A percentile compares a stretch with the other conserved stretches of the same genome.
These are phyloP conservation scores for Vanrija humicola DNA, from an alignment of 1,284 basidiomycete genomes.

Conservation along the genomic window DNA sequence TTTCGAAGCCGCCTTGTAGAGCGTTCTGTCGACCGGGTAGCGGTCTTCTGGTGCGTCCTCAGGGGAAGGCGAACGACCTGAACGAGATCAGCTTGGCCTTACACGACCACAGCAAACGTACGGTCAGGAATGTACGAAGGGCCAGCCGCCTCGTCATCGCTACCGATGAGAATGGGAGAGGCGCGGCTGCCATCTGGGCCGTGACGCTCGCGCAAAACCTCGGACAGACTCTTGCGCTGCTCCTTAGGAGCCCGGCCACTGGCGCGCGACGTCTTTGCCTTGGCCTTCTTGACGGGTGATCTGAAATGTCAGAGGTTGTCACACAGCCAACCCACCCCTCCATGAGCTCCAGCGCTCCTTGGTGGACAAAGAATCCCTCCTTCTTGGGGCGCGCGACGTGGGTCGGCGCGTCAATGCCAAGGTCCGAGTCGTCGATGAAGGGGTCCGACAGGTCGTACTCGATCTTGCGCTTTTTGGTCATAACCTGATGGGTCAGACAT, in stretches of 20 bases:
- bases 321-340: slow-evolving; percentile 31
- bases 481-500: not conserved
- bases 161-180: slow-evolving; percentile 15
- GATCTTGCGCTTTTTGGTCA: slow-evolving; percentile 52
- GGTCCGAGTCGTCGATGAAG: slow-evolving; percentile 96
- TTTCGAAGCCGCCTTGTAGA: slow-evolving; percentile 28
- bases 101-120: not conserved
- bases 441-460: slow-evolving; percentile 88
- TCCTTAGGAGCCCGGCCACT: slow-evolving; percentile 1
- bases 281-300: slow-evolving; percentile 8
- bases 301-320: slow-evolving; percentile 1
- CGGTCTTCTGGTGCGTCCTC: not conserved
- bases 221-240: slow-evolving; percentile 13
- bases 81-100: not conserved
- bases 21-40: slow-evolving; percentile 20
- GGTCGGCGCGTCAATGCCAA: slow-evolving; percentile 81
- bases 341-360: slow-evolving; percentile 73
- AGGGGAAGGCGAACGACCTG: slow-evolving; percentile 12
- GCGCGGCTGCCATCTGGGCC: not conserved
- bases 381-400: slow-evolving; percentile 91
- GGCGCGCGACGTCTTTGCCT: slow-evolving; percentile 4
- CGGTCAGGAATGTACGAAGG: not conserved
- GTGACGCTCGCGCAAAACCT: slow-evolving; percentile 3
- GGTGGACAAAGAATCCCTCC: slow-evolving; percentile 88
- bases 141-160: slow-evolving; percentile 12